These are phyloP conservation scores for Salvia splendens DNA, from an alignment of 257 asterid species.

Conservation along the genomic window DNA sequence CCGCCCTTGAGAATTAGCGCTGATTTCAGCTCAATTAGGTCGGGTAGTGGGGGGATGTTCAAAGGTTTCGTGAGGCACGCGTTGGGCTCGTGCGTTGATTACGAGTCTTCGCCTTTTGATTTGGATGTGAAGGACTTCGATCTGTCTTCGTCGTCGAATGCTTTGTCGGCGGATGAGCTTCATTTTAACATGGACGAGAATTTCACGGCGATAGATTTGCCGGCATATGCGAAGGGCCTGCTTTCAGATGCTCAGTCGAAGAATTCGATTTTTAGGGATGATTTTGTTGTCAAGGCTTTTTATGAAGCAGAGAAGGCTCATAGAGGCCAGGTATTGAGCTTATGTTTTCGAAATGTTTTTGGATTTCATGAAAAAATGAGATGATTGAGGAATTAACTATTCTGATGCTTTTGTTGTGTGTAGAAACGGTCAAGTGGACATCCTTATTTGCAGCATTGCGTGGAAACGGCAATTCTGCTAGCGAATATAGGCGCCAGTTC, in stretches of 20 bases:
- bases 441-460: constrained; percentile 94
- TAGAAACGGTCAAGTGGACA: constrained; percentile 91
- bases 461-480: constrained; percentile 81
- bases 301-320: constrained; percentile 75
- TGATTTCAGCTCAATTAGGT: constrained; percentile 51
- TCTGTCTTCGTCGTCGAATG: constrained; percentile 40
- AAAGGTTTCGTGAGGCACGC: constrained; percentile 74
- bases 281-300: constrained; percentile 76
- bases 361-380: background rate
- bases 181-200: constrained; percentile 81
- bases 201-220: constrained; percentile 46
- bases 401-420: constrained; percentile 31
- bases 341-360: background rate
- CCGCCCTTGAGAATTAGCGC: constrained; percentile 55
- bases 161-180: constrained; percentile 59
- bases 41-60: constrained; percentile 57
- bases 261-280: constrained; percentile 69
- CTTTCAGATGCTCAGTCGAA: constrained; percentile 72
- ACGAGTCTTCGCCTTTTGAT: constrained; percentile 49
- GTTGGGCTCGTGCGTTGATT: constrained; percentile 70
- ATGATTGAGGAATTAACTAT: background rate
- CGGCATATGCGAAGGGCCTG: constrained; percentile 62
- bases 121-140: constrained; percentile 44
- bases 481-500: constrained; percentile 82
- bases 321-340: constrained; percentile 71